Evolutionary conservation across 345 rosid genomes (phyloP).

Genomic region (Gossypium australe): DNA sequence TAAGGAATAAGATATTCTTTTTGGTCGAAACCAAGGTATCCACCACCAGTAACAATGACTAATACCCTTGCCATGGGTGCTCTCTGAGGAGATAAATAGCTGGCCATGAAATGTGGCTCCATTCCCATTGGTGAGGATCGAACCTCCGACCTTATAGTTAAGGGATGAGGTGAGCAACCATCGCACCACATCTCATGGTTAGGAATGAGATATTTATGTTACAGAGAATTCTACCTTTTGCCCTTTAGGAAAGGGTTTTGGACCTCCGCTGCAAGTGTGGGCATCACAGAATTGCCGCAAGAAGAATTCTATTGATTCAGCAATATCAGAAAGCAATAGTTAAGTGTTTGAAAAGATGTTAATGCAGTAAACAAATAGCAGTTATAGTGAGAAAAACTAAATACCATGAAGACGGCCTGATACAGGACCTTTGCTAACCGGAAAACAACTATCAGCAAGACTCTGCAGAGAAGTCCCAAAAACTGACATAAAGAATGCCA

Average conservation of each 20-base stretch:
- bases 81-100: too few relatives aligned
- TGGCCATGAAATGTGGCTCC: too few relatives aligned
- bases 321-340: conserved; percentile 3
- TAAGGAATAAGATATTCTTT: not conserved
- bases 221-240: conserved; percentile 35
- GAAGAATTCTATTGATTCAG: conserved; percentile 46
- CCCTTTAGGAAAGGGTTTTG: conserved; percentile 50
- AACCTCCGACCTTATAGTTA: too few relatives aligned
- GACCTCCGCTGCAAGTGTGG: conserved; percentile 51
- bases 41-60: too few relatives aligned
- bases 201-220: conserved; percentile 1
- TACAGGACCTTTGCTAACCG: conserved; percentile 53
- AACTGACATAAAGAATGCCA: not conserved
- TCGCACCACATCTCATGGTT: too few relatives aligned
- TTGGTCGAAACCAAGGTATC: too few relatives aligned
- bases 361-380: conserved; percentile 1
- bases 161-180: too few relatives aligned
- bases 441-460: conserved; percentile 46
- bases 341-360: not conserved
- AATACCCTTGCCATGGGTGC: too few relatives aligned
- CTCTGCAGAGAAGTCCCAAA: conserved; percentile 22
- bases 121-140: too few relatives aligned
- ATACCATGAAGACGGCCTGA: conserved; percentile 75
- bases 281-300: conserved; percentile 79
- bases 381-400: not conserved